Evolutionary conservation across 2,329 filamentous ascomycete species (phyloP).

Genomic region (Tolypocladium ovalisporum): DNA sequence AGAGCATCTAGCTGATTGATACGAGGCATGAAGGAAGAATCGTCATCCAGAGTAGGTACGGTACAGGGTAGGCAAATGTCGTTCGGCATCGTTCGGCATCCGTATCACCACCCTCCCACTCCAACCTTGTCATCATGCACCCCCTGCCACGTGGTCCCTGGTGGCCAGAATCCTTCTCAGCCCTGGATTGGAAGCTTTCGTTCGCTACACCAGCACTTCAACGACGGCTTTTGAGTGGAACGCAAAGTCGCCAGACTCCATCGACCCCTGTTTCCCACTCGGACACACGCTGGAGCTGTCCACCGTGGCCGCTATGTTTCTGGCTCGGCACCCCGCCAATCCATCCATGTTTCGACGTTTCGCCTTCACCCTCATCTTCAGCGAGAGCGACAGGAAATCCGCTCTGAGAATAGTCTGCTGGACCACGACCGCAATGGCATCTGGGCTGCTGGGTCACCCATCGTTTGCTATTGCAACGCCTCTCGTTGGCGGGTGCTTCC

Average conservation of each 20-base stretch:
- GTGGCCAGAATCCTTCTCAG: not conserved
- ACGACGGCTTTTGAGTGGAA: not conserved
- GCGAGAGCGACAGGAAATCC: not conserved
- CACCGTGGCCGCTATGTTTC: not conserved
- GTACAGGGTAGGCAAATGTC: not conserved
- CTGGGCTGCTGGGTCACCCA: not conserved
- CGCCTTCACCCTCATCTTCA: not conserved
- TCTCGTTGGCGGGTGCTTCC: not conserved
- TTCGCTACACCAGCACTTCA: not conserved
- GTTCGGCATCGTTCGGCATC: not conserved
- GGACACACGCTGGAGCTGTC: not conserved
- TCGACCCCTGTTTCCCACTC: not conserved
- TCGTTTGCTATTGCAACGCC: not conserved
- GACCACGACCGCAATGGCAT: not conserved
- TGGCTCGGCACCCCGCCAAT: not conserved
- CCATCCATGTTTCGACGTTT: slow-evolving; percentile 1
- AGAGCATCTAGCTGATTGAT: too few species aligned
- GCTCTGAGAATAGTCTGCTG: too few species aligned
- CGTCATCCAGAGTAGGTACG: not conserved
- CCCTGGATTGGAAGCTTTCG: not conserved
- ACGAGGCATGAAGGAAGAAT: not conserved
- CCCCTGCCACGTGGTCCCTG: not conserved
- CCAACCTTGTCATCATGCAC: not conserved
- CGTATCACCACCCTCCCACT: not conserved
- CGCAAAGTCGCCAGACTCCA: not conserved